Evolutionary conservation across 73 alveolate species (phyloP).

Genomic region (Stentor coeruleus): DNA sequence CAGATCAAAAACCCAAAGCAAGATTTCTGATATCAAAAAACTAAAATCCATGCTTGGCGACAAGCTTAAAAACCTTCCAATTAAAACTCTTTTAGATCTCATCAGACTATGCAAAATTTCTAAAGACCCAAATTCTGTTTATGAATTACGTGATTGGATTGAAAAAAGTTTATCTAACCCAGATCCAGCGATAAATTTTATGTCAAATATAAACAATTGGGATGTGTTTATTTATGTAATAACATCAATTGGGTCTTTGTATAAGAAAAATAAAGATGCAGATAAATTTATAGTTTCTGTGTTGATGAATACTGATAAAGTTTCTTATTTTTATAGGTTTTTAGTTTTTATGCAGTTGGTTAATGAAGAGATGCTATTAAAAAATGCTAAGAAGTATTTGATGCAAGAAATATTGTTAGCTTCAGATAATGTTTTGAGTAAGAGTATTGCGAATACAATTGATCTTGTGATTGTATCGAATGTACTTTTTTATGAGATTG

Average conservation of each 20-base stretch:
- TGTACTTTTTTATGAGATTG: neutral
- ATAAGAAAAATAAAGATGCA: neutral
- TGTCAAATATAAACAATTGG: neutral
- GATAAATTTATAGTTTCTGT: neutral
- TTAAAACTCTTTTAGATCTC: neutral
- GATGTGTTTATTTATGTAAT: neutral
- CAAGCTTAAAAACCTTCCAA: slow-evolving; percentile 14
- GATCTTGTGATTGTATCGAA: neutral
- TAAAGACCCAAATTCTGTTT: neutral
- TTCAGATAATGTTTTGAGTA: neutral
- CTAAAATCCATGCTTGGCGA: slow-evolving; percentile 1
- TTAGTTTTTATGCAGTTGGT: neutral
- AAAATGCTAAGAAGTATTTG: neutral
- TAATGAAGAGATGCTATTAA: neutral
- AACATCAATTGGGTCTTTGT: neutral
- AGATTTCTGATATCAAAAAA: slow-evolving; percentile 1
- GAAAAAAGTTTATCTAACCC: neutral
- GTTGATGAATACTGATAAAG: neutral
- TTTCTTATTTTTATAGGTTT: neutral
- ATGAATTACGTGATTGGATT: slow-evolving; percentile 18
- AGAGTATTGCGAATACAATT: neutral
- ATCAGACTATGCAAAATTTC: neutral
- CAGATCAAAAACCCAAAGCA: neutral
- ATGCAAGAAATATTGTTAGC: neutral
- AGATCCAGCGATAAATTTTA: neutral